These are phyloP conservation scores for Neopestalotiopsis rosae DNA, from an alignment of 2,329 filamentous ascomycete species.

Conservation along the genomic window DNA sequence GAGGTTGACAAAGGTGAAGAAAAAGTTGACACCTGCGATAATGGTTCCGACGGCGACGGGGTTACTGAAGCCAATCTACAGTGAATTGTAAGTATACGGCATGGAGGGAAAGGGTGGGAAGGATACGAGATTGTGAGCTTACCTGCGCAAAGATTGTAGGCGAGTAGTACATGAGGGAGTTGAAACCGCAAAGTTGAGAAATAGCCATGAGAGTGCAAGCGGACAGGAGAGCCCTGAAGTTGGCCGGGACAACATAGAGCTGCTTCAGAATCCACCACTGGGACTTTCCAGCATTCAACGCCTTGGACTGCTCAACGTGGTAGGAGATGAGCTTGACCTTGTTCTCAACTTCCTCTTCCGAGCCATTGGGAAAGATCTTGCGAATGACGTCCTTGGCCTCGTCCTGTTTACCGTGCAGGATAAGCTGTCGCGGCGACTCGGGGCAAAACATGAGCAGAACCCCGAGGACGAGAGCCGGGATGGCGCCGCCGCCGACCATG, in stretches of 20 bases:
- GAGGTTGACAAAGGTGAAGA: constrained; percentile 17
- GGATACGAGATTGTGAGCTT: not conserved
- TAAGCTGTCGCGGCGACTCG: constrained; percentile 14
- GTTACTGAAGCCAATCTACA: constrained; percentile 12
- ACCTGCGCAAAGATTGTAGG: constrained; percentile 9
- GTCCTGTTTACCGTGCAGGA: not conserved
- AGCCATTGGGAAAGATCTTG: constrained; percentile 5
- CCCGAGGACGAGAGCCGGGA: constrained; percentile 6
- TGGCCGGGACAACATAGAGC: constrained; percentile 13
- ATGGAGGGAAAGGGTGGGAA: too few relatives aligned
- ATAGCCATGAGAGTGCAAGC: constrained; percentile 16
- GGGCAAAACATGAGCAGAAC: constrained; percentile 15
- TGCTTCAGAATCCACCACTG: constrained; percentile 15
- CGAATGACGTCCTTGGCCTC: constrained; percentile 12
- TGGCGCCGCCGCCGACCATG: constrained; percentile 15
- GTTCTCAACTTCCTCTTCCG: constrained; percentile 13
- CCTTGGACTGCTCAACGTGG: constrained; percentile 14
- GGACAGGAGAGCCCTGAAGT: constrained; percentile 8
- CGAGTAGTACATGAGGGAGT: constrained; percentile 16
- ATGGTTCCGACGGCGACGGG: constrained; percentile 15
- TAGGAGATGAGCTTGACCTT: constrained; percentile 11
- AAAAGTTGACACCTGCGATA: constrained; percentile 14
- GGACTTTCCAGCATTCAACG: constrained; percentile 5
- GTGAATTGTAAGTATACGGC: not conserved
- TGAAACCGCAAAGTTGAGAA: constrained; percentile 8